phyloP scores from a whole-genome alignment of 2,329 filamentous ascomycete species.

The Exophiala spinifera region DNA sequence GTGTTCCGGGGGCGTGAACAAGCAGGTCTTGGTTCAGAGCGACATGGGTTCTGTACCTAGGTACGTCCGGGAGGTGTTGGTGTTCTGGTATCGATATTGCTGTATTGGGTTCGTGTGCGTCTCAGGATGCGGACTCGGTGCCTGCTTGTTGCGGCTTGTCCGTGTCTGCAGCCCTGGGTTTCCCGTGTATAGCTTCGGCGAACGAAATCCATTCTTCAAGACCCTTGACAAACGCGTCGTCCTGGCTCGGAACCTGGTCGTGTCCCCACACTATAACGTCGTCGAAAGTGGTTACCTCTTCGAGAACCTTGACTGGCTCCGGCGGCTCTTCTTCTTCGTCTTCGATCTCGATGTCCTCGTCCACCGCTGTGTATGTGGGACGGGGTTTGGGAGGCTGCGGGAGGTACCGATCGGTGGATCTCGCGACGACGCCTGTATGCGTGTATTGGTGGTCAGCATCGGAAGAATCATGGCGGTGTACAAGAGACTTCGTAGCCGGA shows the following conservation, averaged over 20 bases:
- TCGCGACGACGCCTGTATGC: slow-evolving; percentile 57
- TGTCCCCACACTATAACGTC: slow-evolving; percentile 81
- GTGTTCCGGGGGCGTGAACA: no score
- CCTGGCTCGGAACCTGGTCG: slow-evolving; percentile 61
- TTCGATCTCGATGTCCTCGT: slow-evolving; percentile 39
- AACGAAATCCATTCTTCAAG: slow-evolving; percentile 78
- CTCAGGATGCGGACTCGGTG: background rate
- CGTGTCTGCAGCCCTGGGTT: background rate
- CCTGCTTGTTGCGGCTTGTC: background rate
- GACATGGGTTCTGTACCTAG: no score
- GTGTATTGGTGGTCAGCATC: background rate
- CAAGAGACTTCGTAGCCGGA: background rate
- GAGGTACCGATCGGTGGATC: slow-evolving; percentile 36
- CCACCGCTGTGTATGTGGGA: slow-evolving; percentile 12
- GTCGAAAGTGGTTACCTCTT: slow-evolving; percentile 67
- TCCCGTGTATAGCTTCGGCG: slow-evolving; percentile 60
- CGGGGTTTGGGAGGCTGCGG: slow-evolving; percentile 11
- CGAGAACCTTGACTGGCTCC: slow-evolving; percentile 55
- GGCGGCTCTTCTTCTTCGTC: slow-evolving; percentile 45
- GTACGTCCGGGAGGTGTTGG: background rate
- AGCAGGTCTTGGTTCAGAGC: no score
- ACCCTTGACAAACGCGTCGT: slow-evolving; percentile 70
- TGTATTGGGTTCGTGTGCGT: no score
- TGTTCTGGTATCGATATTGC: no score
- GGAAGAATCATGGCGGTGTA: no score